Conservation (phyloP, 108 stramenopile species). For the Aurantiochytrium sp. region DNA sequence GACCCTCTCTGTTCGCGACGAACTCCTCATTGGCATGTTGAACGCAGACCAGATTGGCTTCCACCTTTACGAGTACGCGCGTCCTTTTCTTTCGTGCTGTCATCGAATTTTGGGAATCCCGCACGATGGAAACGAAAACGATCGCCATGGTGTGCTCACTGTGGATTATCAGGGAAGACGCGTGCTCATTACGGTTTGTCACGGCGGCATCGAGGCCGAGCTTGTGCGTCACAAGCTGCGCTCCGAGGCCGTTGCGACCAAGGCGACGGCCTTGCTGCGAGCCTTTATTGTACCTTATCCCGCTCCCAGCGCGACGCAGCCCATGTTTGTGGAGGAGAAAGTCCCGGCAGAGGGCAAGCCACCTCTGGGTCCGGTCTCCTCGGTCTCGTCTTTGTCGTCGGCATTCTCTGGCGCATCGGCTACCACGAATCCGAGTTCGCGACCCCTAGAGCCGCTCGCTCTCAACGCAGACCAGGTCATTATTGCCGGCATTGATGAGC, state of each 20-base stretch:
- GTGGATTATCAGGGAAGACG: slow-evolving; percentile 9
- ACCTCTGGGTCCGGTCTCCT: background rate
- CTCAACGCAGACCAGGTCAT: background rate
- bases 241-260: background rate
- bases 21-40: slow-evolving; percentile 60
- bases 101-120: slow-evolving; percentile 61
- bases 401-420: background rate
- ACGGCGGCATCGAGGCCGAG: slow-evolving; percentile 16
- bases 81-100: slow-evolving; percentile 59
- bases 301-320: background rate
- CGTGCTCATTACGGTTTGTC: slow-evolving; percentile 18
- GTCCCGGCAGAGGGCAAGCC: background rate
- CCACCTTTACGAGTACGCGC: slow-evolving; percentile 62
- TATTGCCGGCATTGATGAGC: background rate
- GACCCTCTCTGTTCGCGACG: slow-evolving; percentile 49
- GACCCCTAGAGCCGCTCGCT: background rate
- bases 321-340: background rate
- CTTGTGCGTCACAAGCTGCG: background rate
- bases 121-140: slow-evolving; percentile 69
- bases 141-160: slow-evolving; percentile 16
- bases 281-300: background rate
- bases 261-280: background rate
- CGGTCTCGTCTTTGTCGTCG: background rate
- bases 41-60: slow-evolving; percentile 61
- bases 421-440: background rate